Evolutionary conservation across 352 stramenopile genomes (phyloP), one percentile per base, ranked within the genome.

Genomic region (Phytopythium mirpurense): DNA sequence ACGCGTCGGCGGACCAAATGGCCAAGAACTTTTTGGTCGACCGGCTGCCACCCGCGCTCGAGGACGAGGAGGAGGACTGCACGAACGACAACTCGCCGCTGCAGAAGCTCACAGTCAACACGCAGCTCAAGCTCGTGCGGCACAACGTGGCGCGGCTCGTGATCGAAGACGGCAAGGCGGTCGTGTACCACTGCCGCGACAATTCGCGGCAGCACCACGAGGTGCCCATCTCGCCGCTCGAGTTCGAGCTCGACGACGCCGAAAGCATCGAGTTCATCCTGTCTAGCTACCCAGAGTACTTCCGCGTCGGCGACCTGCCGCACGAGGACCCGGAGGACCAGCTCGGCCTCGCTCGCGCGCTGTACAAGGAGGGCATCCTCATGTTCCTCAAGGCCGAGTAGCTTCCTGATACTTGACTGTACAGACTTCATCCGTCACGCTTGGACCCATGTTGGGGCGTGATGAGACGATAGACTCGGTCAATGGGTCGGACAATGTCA

Each of bases 91-190:
- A 74, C 42, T 88, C 78, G 29, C 81, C 81, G 14, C 46, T 88
- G 67, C 78, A 87, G 62, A 91, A 91, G 64, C 86, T 91, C 48
- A 87, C 65, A 0, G 81, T 89, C 15, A 86, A 91, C 56, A 88
- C 81, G 23, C 78, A 87, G 62, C 62, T 91, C 35, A 85, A 86
- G 51, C 59, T 91, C 11, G 56, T 91, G 14, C 78, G 81, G 4
- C 74, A 85, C 56, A 66, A 83, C 57, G 70, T 91, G 38, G 81
- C 76, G 16, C 74, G 81, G 18, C 68, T 91, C 38, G 78, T 87
- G 48, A 77, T 91, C 35, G 81, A 91, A 48, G 81, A 91, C 35
- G 74, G 77, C 29, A 88, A 88, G 51, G 76, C 81, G 32, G 65
- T 91, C 26, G 57, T 91, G 11, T 91, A 91, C 50, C 81, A 91